Evolutionary conservation across 192 early-diverging fungal genomes (phyloP), one percentile per base, ranked within the genome.

Genomic region (Backusella parvicylindrica): DNA sequence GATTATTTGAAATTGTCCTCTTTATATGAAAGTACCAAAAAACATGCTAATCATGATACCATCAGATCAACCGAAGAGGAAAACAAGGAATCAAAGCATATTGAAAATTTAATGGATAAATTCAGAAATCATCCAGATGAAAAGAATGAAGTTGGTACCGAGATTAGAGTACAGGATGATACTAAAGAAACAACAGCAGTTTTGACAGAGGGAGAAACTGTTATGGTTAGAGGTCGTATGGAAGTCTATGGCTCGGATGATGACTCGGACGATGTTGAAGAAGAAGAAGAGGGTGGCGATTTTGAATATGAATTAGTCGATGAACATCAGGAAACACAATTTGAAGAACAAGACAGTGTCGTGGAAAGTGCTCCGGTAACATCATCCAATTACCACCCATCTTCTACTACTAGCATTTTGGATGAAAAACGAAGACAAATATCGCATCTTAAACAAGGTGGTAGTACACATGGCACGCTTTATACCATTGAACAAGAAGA

Each of bases 1-100:
- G 63, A 73, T 28, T 65, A 73, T 64, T 65, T 73, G 2, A 73
- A 63, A 12, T 66, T 73, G 26, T 8, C 28, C 15, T 30, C 72
- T 21, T 60, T 41, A 30, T 41, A 70, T 41, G 68, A 70, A 30
- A 38, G 8, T 26, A 15, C 38, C 37, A 35, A 70, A 70, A 26
- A 21, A 26, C 32, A 33, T 36, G 21, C 33, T 41, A 28, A 23
- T 37, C 21, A 18, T 35, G 33, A 28, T 21, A 26, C 13, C 9
- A 33, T 47, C 2, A 43, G 38, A 26, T 4, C 26, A 18, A 43
- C 43, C 1, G 30, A 33, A 35, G 18, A 43, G n/a, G n/a, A 30
- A 15, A 43, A 30, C 8, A 3, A 43, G 3, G 37, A 41, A 43
- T 30, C 68, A 47, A 41, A 47, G 13, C 26, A 35, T 70, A 13